Base-by-base conservation (phyloP, 2,329 filamentous ascomycete genomes). In the Aspergillus novoparasiticus region DNA sequence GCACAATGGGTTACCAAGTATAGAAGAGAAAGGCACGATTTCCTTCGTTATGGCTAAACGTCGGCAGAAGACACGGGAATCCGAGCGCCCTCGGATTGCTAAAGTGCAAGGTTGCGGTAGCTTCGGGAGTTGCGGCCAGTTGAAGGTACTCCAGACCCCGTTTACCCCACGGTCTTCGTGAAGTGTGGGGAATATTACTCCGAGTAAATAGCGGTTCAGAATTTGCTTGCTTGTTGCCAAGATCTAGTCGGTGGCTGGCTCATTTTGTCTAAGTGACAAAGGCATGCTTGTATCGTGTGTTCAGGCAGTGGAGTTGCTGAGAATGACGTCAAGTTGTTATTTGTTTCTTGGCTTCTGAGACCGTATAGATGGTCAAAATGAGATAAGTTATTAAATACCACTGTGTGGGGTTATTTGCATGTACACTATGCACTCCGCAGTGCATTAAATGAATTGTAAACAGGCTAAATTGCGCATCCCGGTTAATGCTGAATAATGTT, bases 41-140 rank as follows among this genome's bases (percentile, higher is more conserved):
- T 43, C 62, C 62, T 23, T 21, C 36, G 41, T 28, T 57, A 46
- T 41, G 62, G 62, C 50, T 64, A 64, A 64, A 59, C 43, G 46
- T 64, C 62, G 60, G 62, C 51, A 57, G 30, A 16, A 57, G 21
- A 56, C 28, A 58, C 19, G 28, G 16, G 16, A 26, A 50, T 51
- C 43, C 43, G 45, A 45, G 39, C 16, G 43, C 12, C 23, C 23
- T 50, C 45, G 12, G 21, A 36, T 28, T 51, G 12, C 32, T 10
- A 30, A n/a, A 43, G 23, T 12, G 16, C 36, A 41, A 41, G 11
- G 39, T 36, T 54, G 19, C 19, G 30, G 28, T 21, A 34, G 30
- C 32, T 36, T 36, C 30, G 30, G 30, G 51, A 14, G 2, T 34
- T 36, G 51, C 32, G 51, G 30, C 28, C 51, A 50, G 46, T 50